Evolutionary conservation across 208 protist genomes (phyloP).

Genomic region (Crithidia sp.): DNA sequence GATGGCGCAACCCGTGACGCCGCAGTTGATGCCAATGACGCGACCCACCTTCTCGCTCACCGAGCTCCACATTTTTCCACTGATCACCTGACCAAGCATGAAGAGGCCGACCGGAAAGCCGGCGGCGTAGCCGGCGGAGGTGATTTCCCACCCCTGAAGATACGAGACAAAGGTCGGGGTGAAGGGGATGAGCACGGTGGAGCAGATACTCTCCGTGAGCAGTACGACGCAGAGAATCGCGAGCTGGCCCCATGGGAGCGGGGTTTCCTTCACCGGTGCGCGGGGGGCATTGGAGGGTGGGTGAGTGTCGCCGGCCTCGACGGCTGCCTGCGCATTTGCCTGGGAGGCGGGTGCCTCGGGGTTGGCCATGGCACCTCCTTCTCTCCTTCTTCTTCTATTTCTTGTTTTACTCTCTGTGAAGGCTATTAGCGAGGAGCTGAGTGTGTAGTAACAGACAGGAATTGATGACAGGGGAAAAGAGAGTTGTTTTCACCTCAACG

Average conservation of each 20-base stretch:
- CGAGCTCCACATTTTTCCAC: slow-evolving; percentile 67
- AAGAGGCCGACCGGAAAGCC: slow-evolving; percentile 78
- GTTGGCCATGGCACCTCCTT: neutral
- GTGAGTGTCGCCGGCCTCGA: neutral
- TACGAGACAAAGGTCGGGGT: slow-evolving; percentile 65
- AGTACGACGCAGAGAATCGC: slow-evolving; percentile 65
- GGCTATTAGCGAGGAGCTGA: too few species aligned
- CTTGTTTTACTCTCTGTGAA: too few species aligned
- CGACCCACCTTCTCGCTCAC: slow-evolving; percentile 79
- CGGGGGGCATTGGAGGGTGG: neutral
- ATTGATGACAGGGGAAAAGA: too few species aligned
- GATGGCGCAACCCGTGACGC: slow-evolving; percentile 56
- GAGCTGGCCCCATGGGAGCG: slow-evolving; percentile 68
- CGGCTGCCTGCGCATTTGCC: neutral
- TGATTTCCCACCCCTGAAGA: slow-evolving; percentile 39
- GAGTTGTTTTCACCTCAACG: too few species aligned
- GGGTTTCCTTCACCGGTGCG: slow-evolving; percentile 40
- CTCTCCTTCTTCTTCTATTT: too few species aligned
- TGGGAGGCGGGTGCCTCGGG: neutral
- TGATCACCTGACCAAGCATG: slow-evolving; percentile 85
- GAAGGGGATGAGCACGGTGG: slow-evolving; percentile 80
- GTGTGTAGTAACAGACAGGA: too few species aligned
- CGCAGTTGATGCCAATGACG: slow-evolving; percentile 50
- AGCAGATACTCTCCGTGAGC: slow-evolving; percentile 79
- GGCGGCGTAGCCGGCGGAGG: slow-evolving; percentile 61